Evolutionary conservation across 306 rosid species (phyloP).

Genomic region (Albizia julibrissin): DNA sequence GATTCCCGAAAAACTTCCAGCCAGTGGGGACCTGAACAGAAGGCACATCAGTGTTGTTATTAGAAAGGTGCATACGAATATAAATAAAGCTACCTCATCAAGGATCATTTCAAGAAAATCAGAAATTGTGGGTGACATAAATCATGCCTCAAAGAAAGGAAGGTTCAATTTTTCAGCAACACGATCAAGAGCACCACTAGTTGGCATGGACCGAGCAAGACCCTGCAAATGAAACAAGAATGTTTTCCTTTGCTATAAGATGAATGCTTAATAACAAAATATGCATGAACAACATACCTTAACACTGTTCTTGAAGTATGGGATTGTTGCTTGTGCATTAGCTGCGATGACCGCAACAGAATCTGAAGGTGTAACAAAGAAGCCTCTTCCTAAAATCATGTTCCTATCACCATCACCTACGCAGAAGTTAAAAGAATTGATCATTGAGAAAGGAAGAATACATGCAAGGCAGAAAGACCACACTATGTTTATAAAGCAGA

Average conservation of each 20-base stretch:
- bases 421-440: constrained; percentile 14
- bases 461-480: neutral
- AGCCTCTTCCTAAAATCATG: constrained; percentile 87
- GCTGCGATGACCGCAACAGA: constrained; percentile 97
- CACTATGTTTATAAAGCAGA: neutral
- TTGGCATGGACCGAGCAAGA: constrained; percentile 98
- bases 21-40: constrained; percentile 89
- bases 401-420: constrained; percentile 98
- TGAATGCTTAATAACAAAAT: constrained; percentile 6
- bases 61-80: constrained; percentile 17
- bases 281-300: constrained; percentile 54
- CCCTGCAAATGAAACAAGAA: constrained; percentile 58
- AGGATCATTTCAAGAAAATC: constrained; percentile 8
- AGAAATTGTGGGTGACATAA: constrained; percentile 4
- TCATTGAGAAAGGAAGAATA: neutral
- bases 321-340: constrained; percentile 87
- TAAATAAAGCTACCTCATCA: constrained; percentile 29
- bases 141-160: constrained; percentile 83
- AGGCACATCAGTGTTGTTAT: constrained; percentile 34
- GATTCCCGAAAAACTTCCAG: constrained; percentile 98
- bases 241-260: constrained; percentile 21
- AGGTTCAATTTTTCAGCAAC: constrained; percentile 89
- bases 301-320: constrained; percentile 71
- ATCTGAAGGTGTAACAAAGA: constrained; percentile 97
- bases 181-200: constrained; percentile 91